Evolutionary conservation across 371 early-diverging fungal species (phyloP), one percentile per base, ranked within the genome.

Genomic region (Choanephora cucurbitarum): DNA sequence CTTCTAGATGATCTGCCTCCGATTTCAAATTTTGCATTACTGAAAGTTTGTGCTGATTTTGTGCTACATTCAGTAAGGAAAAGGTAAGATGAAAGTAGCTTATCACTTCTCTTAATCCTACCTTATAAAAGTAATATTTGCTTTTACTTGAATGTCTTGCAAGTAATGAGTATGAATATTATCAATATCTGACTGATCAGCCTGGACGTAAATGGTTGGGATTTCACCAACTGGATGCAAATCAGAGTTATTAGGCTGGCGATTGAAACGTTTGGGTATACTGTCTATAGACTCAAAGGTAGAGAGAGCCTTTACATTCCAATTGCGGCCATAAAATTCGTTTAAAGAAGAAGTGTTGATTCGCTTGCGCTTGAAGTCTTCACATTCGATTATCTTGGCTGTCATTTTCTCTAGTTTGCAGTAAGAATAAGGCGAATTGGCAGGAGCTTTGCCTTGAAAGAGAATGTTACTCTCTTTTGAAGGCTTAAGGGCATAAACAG

Each of bases 1-100:
- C 44, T 46, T 23, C 69, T 61, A n/a, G 70, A 66, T 3, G 65
- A 64, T 11, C 71, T 64, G 3, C 77, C 77, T 3, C 68, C 58
- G 5, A 76, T 42, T 39, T 60, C 50, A 15, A 76, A 54, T 23
- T 64, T 49, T 0, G 55, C 64, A 31, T 62, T 53, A 0, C 50
- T 44, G 15, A 72, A 64, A 8, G 55, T 18, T 42, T 62, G 42
- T 4, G 69, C 54, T 23, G 59, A 23, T 13, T 56, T 55, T 10
- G 50, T 34, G 8, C 73, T 72, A 49, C 41, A 17, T 22, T 9
- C 4, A 54, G 37, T n/a, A n/a, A n/a, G n/a, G n/a, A n/a, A n/a
- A n/a, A n/a, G n/a, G n/a, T n/a, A n/a, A n/a, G n/a, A 51, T 44
- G 13, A 24, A 3, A 42, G 21, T 17, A n/a, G n/a, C n/a, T n/a